Evolutionary conservation across 768 basidiomycete species (phyloP).

Genomic region (Kwoniella newhampshirensis): DNA sequence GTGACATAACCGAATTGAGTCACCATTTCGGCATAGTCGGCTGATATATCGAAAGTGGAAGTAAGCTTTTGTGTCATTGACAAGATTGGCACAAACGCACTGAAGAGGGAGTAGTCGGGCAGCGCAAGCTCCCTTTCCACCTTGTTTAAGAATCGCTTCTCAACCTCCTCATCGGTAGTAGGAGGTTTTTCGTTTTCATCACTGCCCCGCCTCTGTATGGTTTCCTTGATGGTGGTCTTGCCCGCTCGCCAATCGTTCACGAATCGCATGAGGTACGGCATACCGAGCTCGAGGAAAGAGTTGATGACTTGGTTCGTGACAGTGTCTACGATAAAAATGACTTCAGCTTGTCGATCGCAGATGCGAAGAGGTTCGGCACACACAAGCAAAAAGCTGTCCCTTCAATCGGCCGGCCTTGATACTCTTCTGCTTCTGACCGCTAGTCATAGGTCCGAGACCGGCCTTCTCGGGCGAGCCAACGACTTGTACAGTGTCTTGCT

Average conservation of each 20-base stretch:
- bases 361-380: slow-evolving; percentile 12
- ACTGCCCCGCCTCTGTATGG: slow-evolving; percentile 14
- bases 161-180: slow-evolving; percentile 57
- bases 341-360: no score
- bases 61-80: no score
- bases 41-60: slow-evolving; percentile 26
- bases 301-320: slow-evolving; percentile 85
- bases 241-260: slow-evolving; percentile 53
- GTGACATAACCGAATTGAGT: slow-evolving; percentile 84
- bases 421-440: slow-evolving; percentile 34
- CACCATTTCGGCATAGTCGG: slow-evolving; percentile 94
- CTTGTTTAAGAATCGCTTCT: slow-evolving; percentile 73
- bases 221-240: slow-evolving; percentile 45
- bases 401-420: slow-evolving; percentile 62
- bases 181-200: slow-evolving; percentile 10
- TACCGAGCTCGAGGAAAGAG: slow-evolving; percentile 72
- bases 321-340: slow-evolving; percentile 31
- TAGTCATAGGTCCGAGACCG: slow-evolving; percentile 40
- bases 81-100: slow-evolving; percentile 48
- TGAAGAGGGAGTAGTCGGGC: slow-evolving; percentile 76
- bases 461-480: slow-evolving; percentile 50
- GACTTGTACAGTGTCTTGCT: slow-evolving; percentile 36
- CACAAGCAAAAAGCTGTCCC: slow-evolving; percentile 86
- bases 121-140: slow-evolving; percentile 74
- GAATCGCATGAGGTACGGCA: slow-evolving; percentile 73